These are phyloP conservation scores for Aureobasidium vineae DNA, from an alignment of 2,329 filamentous ascomycete species.

Conservation along the genomic window DNA sequence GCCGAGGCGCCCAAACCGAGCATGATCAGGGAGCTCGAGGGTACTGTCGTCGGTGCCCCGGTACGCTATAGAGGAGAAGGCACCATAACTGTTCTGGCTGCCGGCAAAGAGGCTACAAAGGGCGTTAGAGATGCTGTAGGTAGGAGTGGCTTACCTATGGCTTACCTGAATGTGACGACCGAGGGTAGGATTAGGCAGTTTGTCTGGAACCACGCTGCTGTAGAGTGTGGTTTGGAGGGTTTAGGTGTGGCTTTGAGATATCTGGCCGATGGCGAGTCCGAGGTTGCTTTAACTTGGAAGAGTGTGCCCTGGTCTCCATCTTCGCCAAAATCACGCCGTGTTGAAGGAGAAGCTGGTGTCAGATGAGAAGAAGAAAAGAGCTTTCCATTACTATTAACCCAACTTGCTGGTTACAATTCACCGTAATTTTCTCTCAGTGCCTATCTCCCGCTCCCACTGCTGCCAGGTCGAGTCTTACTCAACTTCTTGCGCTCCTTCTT, in stretches of 20 bases:
- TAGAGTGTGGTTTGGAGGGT: slow-evolving; percentile 61
- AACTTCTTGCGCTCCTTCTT: slow-evolving; percentile 24
- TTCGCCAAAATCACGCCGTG: background rate
- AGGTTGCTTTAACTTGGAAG: slow-evolving; percentile 35
- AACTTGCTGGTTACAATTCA: background rate
- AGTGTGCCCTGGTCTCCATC: slow-evolving; percentile 31
- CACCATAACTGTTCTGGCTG: slow-evolving; percentile 69
- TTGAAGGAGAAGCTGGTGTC: background rate
- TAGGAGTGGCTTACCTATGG: slow-evolving; percentile 67
- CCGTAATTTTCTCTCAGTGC: background rate
- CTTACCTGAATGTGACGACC: slow-evolving; percentile 62
- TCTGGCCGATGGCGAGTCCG: slow-evolving; percentile 27
- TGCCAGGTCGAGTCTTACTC: slow-evolving; percentile 21
- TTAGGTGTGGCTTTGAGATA: slow-evolving; percentile 32
- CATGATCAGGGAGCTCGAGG: slow-evolving; percentile 72
- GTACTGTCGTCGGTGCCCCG: slow-evolving; percentile 72
- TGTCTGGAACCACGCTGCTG: slow-evolving; percentile 68
- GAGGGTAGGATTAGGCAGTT: slow-evolving; percentile 64
- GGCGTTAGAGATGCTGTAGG: slow-evolving; percentile 73
- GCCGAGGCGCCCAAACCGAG: slow-evolving; percentile 54
- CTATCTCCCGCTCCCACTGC: slow-evolving; percentile 20
- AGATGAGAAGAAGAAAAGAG: background rate
- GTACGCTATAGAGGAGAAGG: slow-evolving; percentile 65
- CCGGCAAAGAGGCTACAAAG: slow-evolving; percentile 68
- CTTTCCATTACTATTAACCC: slow-evolving; percentile 18